Evolutionary conservation across 345 rosid species (phyloP).

Genomic region (Aegle marmelos): DNA sequence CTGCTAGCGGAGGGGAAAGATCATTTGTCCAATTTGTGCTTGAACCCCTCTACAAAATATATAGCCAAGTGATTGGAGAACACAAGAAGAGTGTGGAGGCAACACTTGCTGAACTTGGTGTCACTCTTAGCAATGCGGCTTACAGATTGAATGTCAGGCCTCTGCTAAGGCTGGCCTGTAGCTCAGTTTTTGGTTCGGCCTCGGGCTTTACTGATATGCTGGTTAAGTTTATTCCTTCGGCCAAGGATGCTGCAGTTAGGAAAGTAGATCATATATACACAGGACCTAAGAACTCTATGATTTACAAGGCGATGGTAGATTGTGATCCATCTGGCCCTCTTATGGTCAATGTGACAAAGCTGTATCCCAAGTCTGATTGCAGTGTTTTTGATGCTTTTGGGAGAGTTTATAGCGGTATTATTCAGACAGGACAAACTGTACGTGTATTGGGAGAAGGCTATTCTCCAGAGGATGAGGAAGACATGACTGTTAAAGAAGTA

Average conservation of each 20-base stretch:
- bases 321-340: conserved; percentile 91
- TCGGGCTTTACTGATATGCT: conserved; percentile 97
- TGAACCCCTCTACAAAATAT: conserved; percentile 94
- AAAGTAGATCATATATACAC: conserved; percentile 82
- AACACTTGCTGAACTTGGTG: conserved; percentile 94
- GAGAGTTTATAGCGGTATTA: conserved; percentile 85
- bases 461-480: conserved; percentile 97
- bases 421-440: conserved; percentile 90
- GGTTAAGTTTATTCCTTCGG: conserved; percentile 94
- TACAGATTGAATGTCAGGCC: conserved; percentile 92
- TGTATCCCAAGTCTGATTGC: conserved; percentile 97
- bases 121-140: conserved; percentile 84
- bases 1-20: conserved; percentile 84
- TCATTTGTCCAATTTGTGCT: conserved; percentile 91
- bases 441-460: conserved; percentile 95
- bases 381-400: conserved; percentile 97
- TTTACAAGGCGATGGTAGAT: conserved; percentile 75
- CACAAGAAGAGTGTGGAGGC: conserved; percentile 96
- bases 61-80: conserved; percentile 98
- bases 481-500: conserved; percentile 90
- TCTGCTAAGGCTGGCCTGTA: conserved; percentile 84
- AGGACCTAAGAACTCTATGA: conserved; percentile 68
- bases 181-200: conserved; percentile 92
- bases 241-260: conserved; percentile 74
- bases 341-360: conserved; percentile 92